These are phyloP conservation scores for Bipolaris victoriae DNA, from an alignment of 2,329 filamentous ascomycete species.

Conservation along the genomic window DNA sequence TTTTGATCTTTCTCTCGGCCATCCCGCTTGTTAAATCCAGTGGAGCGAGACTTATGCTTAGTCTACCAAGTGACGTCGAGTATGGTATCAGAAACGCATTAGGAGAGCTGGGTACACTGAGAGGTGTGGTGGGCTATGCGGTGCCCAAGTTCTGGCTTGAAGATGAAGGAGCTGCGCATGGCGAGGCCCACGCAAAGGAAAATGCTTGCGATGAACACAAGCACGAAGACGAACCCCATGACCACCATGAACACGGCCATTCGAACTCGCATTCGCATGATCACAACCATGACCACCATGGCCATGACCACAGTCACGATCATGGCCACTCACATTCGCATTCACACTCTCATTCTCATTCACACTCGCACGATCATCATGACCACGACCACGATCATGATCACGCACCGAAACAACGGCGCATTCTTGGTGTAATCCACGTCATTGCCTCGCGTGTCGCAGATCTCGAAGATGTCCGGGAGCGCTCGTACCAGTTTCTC, in stretches of 20 bases:
- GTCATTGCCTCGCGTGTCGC: slow-evolving; percentile 75
- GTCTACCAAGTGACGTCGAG: slow-evolving; percentile 82
- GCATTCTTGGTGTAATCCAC: slow-evolving; percentile 83
- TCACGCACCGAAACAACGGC: slow-evolving; percentile 45
- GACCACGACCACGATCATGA: slow-evolving; percentile 43
- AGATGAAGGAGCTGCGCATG: slow-evolving; percentile 60
- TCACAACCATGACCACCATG: slow-evolving; percentile 7
- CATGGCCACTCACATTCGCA: slow-evolving; percentile 31
- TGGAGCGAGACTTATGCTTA: slow-evolving; percentile 81
- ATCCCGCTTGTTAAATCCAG: slow-evolving; percentile 85
- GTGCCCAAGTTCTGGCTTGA: slow-evolving; percentile 94
- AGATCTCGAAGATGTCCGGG: slow-evolving; percentile 81
- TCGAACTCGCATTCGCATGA: slow-evolving; percentile 24
- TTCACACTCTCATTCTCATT: slow-evolving; percentile 25
- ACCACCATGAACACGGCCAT: slow-evolving; percentile 33
- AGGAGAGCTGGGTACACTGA: slow-evolving; percentile 78
- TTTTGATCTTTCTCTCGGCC: slow-evolving; percentile 91
- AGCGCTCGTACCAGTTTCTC: slow-evolving; percentile 76
- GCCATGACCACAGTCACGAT: slow-evolving; percentile 28
- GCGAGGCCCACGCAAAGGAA: slow-evolving; percentile 52
- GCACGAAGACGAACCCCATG: slow-evolving; percentile 25
- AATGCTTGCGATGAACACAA: slow-evolving; percentile 33
- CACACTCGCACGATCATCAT: slow-evolving; percentile 20
- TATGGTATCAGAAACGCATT: slow-evolving; percentile 87
- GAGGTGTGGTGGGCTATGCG: slow-evolving; percentile 84